phyloP scores from a whole-genome alignment of 176 grass and related monocot genomes.

The Phoenix roebelenii region DNA sequence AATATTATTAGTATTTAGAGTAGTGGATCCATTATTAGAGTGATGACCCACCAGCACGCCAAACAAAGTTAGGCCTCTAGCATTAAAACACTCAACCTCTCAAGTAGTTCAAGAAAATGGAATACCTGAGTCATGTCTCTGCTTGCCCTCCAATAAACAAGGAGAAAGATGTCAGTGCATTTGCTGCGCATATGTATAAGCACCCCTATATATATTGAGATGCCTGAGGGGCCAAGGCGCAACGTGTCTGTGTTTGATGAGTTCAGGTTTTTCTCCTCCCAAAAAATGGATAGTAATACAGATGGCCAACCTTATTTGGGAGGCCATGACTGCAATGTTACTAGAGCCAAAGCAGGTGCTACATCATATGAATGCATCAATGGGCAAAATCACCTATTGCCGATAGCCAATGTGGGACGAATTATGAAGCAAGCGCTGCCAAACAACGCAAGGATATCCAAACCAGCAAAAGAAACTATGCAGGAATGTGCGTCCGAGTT shows the following conservation, averaged over 20 bases:
- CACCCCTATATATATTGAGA: neutral
- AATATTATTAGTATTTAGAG: neutral
- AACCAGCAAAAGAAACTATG: conserved; percentile 61
- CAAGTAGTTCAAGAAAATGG: neutral
- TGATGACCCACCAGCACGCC: neutral
- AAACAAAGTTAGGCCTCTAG: neutral
- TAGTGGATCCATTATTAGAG: neutral
- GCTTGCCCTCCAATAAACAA: too few relatives aligned
- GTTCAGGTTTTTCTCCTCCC: neutral
- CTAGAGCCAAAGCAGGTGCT: too few relatives aligned
- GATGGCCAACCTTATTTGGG: neutral
- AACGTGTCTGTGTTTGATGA: neutral
- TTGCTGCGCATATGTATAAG: neutral
- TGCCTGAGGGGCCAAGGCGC: neutral
- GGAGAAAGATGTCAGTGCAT: neutral
- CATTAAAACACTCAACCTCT: conserved; percentile 3
- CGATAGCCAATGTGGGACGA: conserved; percentile 61
- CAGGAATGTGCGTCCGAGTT: conserved; percentile 77
- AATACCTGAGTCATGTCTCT: neutral
- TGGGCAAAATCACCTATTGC: conserved; percentile 23
- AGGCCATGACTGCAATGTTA: too few relatives aligned
- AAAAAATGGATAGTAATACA: neutral
- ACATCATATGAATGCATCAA: neutral
- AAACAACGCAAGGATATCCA: conserved; percentile 58
- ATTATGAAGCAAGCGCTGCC: conserved; percentile 67